Conservation (phyloP, 345 rosid species). For the Sisymbrium irio region DNA sequence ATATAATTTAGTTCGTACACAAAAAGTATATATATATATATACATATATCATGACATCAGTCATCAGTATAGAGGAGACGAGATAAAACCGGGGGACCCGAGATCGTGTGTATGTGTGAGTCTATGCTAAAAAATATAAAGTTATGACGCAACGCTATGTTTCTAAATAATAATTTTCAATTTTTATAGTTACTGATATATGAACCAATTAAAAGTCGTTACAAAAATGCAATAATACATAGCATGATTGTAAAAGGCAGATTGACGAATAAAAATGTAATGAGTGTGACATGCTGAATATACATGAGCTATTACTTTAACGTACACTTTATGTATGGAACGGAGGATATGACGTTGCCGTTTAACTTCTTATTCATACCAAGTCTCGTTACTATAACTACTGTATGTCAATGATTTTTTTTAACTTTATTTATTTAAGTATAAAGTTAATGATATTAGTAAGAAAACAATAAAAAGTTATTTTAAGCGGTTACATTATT, state of each 20-base stretch:
- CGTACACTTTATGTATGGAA: conserved; percentile 19
- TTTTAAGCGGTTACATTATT: background rate
- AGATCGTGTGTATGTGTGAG: conserved; percentile 28
- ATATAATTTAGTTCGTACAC: background rate
- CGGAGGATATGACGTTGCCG: conserved; percentile 24
- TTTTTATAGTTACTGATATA: background rate
- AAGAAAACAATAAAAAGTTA: background rate
- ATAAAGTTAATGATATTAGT: background rate
- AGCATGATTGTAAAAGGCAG: conserved; percentile 30
- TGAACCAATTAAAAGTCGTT: conserved; percentile 17
- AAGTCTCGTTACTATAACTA: conserved; percentile 4
- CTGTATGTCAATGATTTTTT: background rate
- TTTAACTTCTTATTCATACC: conserved; percentile 19
- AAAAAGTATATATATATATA: background rate
- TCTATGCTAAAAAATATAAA: conserved; percentile 33
- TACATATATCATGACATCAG: conserved; percentile 13
- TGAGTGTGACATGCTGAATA: conserved; percentile 30
- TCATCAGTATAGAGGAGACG: conserved; percentile 24
- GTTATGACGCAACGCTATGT: conserved; percentile 4
- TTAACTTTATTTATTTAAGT: background rate
- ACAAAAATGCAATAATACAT: conserved; percentile 17
- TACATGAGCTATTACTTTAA: conserved; percentile 34
- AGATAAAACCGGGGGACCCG: conserved; percentile 33
- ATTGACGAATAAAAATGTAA: conserved; percentile 16
- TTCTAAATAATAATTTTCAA: background rate